Conservation (phyloP, 2,329 filamentous ascomycete genomes). For the Epichloe elymi region DNA sequence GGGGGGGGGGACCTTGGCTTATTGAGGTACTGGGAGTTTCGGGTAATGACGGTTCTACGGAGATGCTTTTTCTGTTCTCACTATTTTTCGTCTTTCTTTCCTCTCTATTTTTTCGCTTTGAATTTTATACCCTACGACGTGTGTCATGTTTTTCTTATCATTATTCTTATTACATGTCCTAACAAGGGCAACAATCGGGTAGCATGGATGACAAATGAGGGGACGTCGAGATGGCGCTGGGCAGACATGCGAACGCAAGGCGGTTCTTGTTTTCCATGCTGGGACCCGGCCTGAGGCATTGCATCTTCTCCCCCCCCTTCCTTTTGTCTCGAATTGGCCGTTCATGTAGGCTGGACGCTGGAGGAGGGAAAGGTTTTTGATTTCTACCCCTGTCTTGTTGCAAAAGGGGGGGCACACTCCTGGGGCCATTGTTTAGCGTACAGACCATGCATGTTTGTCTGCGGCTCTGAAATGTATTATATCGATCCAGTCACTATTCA, state of each 20-base stretch:
- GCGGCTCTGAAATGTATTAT: neutral
- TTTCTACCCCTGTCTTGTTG: neutral
- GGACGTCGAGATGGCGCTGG: neutral
- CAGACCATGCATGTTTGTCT: neutral
- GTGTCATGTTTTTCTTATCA: neutral
- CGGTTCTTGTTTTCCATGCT: neutral
- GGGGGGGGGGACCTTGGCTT: neutral
- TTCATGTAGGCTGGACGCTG: neutral
- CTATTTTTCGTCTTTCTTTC: neutral
- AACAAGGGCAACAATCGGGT: neutral
- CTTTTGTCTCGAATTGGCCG: neutral
- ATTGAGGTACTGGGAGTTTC: slow-evolving; percentile 7
- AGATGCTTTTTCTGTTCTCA: slow-evolving; percentile 3
- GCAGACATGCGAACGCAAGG: neutral
- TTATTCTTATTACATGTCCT: neutral
- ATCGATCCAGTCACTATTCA: neutral
- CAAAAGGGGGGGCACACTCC: neutral
- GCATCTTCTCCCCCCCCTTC: neutral
- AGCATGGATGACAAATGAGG: neutral
- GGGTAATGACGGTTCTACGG: slow-evolving; percentile 5
- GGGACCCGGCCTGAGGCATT: neutral
- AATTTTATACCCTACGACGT: slow-evolving; percentile 7
- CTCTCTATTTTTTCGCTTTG: neutral
- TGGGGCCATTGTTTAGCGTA: neutral
- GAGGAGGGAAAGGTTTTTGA: neutral